Conservation (phyloP, 352 stramenopile genomes). For the Pythium biforme region DNA sequence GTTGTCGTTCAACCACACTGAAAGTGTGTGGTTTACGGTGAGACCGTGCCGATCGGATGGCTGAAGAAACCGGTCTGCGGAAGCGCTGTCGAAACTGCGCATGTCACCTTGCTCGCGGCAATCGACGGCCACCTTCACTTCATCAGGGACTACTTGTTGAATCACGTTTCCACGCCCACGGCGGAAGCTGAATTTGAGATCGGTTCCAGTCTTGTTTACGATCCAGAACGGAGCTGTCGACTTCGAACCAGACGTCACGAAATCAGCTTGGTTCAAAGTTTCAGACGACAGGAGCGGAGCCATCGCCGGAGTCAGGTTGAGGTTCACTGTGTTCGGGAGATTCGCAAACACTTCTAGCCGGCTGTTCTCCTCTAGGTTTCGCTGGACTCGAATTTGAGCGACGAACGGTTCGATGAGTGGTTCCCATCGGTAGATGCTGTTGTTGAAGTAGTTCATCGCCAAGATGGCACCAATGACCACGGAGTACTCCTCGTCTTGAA, state of each 20-base stretch:
- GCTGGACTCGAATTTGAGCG: constrained; percentile 71
- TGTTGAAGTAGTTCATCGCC: constrained; percentile 90
- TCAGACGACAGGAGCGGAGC: constrained; percentile 79
- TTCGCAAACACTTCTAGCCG: constrained; percentile 79
- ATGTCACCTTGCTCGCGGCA: constrained; percentile 85
- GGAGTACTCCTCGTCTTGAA: constrained; percentile 82
- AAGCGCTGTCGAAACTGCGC: constrained; percentile 84
- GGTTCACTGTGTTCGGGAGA: constrained; percentile 81
- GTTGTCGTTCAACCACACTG: constrained; percentile 81
- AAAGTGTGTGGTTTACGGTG: constrained; percentile 87
- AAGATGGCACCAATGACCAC: constrained; percentile 76
- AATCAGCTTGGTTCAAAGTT: constrained; percentile 77
- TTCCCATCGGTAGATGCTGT: constrained; percentile 90
- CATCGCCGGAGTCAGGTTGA: constrained; percentile 88
- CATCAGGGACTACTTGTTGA: constrained; percentile 64
- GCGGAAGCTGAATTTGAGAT: constrained; percentile 87
- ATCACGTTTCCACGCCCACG: constrained; percentile 77
- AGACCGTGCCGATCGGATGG: constrained; percentile 68
- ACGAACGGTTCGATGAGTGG: constrained; percentile 84
- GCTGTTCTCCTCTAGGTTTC: constrained; percentile 66
- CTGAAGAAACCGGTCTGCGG: constrained; percentile 71
- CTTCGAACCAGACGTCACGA: constrained; percentile 84
- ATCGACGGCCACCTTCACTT: constrained; percentile 78
- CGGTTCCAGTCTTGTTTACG: constrained; percentile 81
- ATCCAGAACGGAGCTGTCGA: constrained; percentile 89